phyloP scores from a whole-genome alignment of 805 yeast genomes.

The Starmerella potacharoeniae region DNA sequence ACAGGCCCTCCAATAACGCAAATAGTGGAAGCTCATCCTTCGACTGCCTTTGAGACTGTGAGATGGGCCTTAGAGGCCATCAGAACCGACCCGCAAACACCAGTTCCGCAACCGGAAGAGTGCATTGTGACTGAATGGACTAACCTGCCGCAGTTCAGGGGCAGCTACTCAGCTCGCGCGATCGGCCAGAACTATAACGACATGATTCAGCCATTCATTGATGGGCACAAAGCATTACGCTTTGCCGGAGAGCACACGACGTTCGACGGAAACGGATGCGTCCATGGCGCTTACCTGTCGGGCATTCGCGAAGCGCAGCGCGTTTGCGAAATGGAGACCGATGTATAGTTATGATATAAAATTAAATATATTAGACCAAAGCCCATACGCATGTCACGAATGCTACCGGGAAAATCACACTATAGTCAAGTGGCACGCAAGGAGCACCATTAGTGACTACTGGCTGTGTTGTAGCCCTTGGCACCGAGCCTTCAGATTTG shows the following conservation, averaged over 20 bases:
- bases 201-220: slow-evolving; percentile 46
- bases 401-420: too few relatives aligned
- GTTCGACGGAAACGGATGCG: slow-evolving; percentile 81
- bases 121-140: slow-evolving; percentile 56
- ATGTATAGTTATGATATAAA: not conserved
- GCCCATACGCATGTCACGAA: too few relatives aligned
- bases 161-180: slow-evolving; percentile 63
- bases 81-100: slow-evolving; percentile 19
- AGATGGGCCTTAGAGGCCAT: slow-evolving; percentile 38
- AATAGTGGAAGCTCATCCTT: slow-evolving; percentile 40
- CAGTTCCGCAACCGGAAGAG: slow-evolving; percentile 33
- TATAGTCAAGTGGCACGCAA: too few relatives aligned
- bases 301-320: slow-evolving; percentile 46
- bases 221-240: slow-evolving; percentile 48
- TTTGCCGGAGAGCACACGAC: slow-evolving; percentile 91
- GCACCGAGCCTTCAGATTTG: too few relatives aligned
- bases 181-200: slow-evolving; percentile 63
- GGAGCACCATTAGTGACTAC: too few relatives aligned
- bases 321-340: not conserved
- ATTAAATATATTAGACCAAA: not conserved
- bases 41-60: slow-evolving; percentile 45
- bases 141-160: slow-evolving; percentile 51
- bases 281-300: slow-evolving; percentile 79
- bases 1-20: slow-evolving; percentile 66
- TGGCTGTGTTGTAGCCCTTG: too few relatives aligned